Evolutionary conservation across 352 stramenopile species (phyloP).

Genomic region (Phytophthora sp.): DNA sequence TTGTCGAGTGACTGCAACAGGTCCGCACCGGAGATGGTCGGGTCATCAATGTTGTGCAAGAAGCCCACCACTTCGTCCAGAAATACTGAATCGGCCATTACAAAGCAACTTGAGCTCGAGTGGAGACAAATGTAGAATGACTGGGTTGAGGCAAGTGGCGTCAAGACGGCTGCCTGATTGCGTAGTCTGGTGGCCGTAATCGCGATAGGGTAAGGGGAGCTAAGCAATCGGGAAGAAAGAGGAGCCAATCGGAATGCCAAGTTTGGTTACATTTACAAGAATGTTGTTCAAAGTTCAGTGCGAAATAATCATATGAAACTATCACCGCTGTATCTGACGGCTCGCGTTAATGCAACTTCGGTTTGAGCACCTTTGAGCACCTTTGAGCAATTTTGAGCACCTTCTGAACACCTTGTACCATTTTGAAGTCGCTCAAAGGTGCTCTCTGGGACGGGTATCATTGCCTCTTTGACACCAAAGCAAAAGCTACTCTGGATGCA

Average conservation of each 20-base stretch:
- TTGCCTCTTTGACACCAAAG: too few species aligned
- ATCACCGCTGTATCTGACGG: too few species aligned
- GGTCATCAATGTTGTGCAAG: slow-evolving; percentile 30
- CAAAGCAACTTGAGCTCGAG: not conserved
- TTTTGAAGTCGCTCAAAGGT: too few species aligned
- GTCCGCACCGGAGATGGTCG: slow-evolving; percentile 12
- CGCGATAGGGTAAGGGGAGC: slow-evolving; percentile 8
- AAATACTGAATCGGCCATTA: slow-evolving; percentile 28
- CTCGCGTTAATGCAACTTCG: too few species aligned
- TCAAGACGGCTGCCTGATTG: slow-evolving; percentile 5
- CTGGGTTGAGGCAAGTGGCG: not conserved
- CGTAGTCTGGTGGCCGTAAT: too few species aligned
- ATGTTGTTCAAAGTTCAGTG: slow-evolving; percentile 4
- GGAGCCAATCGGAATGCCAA: slow-evolving; percentile 6
- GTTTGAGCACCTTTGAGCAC: too few species aligned
- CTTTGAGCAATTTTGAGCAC: too few species aligned
- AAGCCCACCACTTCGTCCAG: slow-evolving; percentile 35
- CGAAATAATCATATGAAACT: slow-evolving; percentile 5
- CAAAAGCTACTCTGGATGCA: too few species aligned
- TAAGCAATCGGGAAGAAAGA: slow-evolving; percentile 2
- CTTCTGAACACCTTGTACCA: too few species aligned
- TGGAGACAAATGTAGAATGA: slow-evolving; percentile 24
- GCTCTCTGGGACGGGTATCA: too few species aligned
- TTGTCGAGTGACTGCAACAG: slow-evolving; percentile 30
- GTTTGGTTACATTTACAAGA: not conserved